phyloP scores from a whole-genome alignment of 2,329 filamentous ascomycete genomes.

The Huntiella moniliformis region DNA sequence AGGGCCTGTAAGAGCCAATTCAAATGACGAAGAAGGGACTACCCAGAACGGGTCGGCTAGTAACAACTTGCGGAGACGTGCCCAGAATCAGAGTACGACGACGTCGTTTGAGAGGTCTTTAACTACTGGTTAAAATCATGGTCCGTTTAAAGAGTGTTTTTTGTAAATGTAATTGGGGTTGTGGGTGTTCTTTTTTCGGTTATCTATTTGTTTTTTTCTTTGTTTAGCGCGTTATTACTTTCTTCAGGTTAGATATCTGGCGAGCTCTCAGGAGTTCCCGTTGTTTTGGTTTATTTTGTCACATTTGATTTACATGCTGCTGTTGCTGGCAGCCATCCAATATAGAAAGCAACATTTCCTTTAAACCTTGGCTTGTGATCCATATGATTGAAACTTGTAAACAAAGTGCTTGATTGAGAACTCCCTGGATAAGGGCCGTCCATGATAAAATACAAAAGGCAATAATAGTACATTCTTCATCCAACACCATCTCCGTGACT shows the following conservation, averaged over 20 bases:
- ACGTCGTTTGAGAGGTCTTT: slow-evolving; percentile 4
- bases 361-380: background rate
- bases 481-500: background rate
- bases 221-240: background rate
- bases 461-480: slow-evolving; percentile 11
- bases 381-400: background rate
- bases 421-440: background rate
- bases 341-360: slow-evolving; percentile 1
- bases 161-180: too few relatives aligned
- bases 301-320: background rate
- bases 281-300: slow-evolving; percentile 3
- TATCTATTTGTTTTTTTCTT: background rate
- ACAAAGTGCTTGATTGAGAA: background rate
- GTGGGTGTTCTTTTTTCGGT: background rate
- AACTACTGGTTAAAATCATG: slow-evolving; percentile 2
- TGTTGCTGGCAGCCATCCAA: background rate
- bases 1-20: background rate
- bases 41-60: too few relatives aligned
- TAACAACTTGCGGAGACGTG: background rate
- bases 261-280: background rate
- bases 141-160: background rate
- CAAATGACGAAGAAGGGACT: background rate
- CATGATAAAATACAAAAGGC: slow-evolving; percentile 7
- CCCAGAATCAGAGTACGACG: background rate
- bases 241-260: background rate